Base-by-base conservation (phyloP, 805 yeast species). In the Candida railenensis region DNA sequence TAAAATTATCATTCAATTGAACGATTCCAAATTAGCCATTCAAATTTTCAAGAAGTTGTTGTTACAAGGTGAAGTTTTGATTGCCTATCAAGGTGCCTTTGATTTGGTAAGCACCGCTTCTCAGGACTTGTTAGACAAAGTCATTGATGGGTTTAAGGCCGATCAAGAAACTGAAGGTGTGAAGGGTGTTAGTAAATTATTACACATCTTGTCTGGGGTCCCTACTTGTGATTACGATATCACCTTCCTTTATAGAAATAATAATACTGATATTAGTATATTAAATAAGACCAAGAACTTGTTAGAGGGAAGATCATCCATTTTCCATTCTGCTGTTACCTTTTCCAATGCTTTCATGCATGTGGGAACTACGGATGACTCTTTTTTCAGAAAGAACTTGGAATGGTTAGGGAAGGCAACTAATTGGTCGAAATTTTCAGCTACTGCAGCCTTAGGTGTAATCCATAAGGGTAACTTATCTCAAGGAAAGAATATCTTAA, bases 351-450 rank as follows among this genome's bases (percentile, higher is more conserved):
- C 97, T 0, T 89, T 90, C 62, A 79, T 92, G 81, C 96, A 91
- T 65, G 88, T 94, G 34, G 99, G 98, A 48, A 94, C 99, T 12
- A 89, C 98, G 7, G 95, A 88, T 59, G 97, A 94, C 64, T 82
- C 90, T 0, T 94, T 94, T 60, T 87, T 92, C 69, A 80, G 96
- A 63, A 80, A 85, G 38, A 94, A 94, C 62, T 74, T 90, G 59
- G 97, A 92, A 58, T 94, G 98, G 97, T 76, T 94, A 54, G 95
- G 96, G 38, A 89, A 90, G 68, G 97, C 99, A n/a, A 85, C 92
- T 40, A 90, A 92, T 67, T 94, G 99, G 99, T 90, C 97, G 4
- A 94, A 92, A 63, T 94, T 94, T 65, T 83, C 96, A 0, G 97
- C 98, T 2, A 92, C 98, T 12, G 98, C 98, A 7, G 97, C 98